Conservation (phyloP, 2,329 filamentous ascomycete species). For the Pyricularia grisea region DNA sequence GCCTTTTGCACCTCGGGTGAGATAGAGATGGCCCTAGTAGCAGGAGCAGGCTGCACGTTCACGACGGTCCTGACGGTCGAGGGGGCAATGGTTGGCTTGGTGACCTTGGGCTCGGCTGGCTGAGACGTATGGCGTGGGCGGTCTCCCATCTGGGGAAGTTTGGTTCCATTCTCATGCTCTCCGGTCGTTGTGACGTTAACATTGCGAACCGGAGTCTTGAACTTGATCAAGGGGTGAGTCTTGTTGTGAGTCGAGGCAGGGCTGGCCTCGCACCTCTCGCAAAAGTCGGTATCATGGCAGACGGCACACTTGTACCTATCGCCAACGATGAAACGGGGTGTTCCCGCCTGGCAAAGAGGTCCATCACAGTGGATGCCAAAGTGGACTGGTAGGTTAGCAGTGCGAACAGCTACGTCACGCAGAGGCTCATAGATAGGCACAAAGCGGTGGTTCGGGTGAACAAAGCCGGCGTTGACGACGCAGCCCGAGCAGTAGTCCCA, state of each 20-base stretch:
- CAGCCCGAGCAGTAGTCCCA: conserved; percentile 91
- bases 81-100: conserved; percentile 16
- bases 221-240: conserved; percentile 95
- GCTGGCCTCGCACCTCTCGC: conserved; percentile 82
- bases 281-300: conserved; percentile 92
- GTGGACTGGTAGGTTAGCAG: conserved; percentile 46
- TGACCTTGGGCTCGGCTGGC: conserved; percentile 41
- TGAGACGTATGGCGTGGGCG: conserved; percentile 28
- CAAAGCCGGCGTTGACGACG: conserved; percentile 52
- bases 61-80: conserved; percentile 47
- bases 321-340: conserved; percentile 68
- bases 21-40: conserved; percentile 8
- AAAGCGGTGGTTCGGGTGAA: conserved; percentile 80
- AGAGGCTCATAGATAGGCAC: conserved; percentile 68
- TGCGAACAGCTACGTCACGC: conserved; percentile 1
- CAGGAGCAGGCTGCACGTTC: conserved; percentile 27
- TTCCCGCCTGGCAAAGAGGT: conserved; percentile 63
- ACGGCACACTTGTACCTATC: conserved; percentile 95
- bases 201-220: conserved; percentile 84
- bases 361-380: conserved; percentile 91
- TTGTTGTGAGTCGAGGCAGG: conserved; percentile 81
- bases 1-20: conserved; percentile 12
- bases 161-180: conserved; percentile 60
- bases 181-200: conserved; percentile 79
- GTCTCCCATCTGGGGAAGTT: conserved; percentile 66